Conservation (phyloP, 106 monocot species). For the Gastrodia elata region DNA sequence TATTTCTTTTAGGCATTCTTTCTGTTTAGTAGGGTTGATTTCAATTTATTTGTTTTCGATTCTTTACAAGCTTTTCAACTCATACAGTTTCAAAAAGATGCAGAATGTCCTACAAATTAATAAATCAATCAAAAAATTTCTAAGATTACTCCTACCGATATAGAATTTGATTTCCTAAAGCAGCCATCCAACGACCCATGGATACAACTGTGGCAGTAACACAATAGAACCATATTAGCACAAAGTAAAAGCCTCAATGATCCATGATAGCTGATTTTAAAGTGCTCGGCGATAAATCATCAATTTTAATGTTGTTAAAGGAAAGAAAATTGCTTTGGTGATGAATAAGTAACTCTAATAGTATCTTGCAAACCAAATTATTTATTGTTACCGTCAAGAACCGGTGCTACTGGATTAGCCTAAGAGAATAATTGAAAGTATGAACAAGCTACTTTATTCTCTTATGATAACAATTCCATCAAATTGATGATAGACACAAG, state of each 20-base stretch:
- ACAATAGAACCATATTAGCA: background rate
- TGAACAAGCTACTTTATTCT: no score
- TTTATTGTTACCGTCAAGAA: no score
- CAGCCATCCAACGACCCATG: background rate
- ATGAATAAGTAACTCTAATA: background rate
- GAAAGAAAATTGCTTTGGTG: background rate
- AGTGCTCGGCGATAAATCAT: background rate
- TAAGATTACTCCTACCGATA: background rate
- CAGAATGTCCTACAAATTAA: background rate
- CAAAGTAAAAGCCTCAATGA: background rate
- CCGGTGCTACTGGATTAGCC: no score
- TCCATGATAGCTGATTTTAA: background rate
- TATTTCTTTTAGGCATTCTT: no score
- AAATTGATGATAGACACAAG: no score
- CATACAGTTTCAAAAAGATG: background rate
- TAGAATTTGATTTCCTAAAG: background rate
- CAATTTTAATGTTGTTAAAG: background rate
- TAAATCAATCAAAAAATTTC: background rate
- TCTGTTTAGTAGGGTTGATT: no score
- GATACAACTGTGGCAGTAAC: background rate
- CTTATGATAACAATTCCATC: no score
- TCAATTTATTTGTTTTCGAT: no score
- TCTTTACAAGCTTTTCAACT: background rate
- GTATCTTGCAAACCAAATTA: background rate
- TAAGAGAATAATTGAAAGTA: no score